Evolutionary conservation across 1,139 yeast species (phyloP).

Genomic region (Hemisphaericaspora subhashii): DNA sequence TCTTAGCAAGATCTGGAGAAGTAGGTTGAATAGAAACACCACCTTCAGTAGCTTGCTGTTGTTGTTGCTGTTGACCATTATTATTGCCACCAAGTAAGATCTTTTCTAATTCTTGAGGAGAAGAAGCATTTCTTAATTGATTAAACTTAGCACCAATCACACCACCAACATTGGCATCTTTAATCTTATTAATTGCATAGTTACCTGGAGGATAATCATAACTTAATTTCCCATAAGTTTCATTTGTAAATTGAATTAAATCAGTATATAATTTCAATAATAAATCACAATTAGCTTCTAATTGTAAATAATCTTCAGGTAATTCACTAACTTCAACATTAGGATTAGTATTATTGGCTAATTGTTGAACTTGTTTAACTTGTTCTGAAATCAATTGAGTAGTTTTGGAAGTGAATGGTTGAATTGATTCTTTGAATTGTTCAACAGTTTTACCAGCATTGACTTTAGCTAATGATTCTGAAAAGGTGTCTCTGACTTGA

Average conservation of each 20-base stretch:
- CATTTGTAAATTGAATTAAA: constrained; percentile 54
- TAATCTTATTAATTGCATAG: constrained; percentile 42
- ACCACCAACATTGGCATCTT: constrained; percentile 64
- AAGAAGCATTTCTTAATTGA: constrained; percentile 58
- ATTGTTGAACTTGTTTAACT: constrained; percentile 45
- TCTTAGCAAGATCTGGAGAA: constrained; percentile 38
- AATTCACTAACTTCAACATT: constrained; percentile 56
- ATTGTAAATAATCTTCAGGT: constrained; percentile 67
- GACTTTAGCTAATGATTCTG: constrained; percentile 40
- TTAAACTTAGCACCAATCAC: constrained; percentile 53
- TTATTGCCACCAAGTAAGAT: constrained; percentile 46
- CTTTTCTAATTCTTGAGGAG: constrained; percentile 66
- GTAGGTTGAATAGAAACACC: constrained; percentile 33
- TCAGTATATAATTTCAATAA: constrained; percentile 60
- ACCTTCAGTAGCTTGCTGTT: constrained; percentile 17
- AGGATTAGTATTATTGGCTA: constrained; percentile 29
- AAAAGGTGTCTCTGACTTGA: constrained; percentile 22
- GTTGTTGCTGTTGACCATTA: too few relatives aligned
- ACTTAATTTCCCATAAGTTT: constrained; percentile 63
- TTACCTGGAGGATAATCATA: constrained; percentile 77
- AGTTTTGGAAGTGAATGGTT: constrained; percentile 46
- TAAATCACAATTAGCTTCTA: constrained; percentile 67
- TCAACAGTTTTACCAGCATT: constrained; percentile 42
- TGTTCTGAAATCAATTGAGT: constrained; percentile 38
- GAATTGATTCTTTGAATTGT: constrained; percentile 41